These are phyloP conservation scores for Epichloe glyceriae DNA, from an alignment of 2,329 filamentous ascomycete species.

Conservation along the genomic window DNA sequence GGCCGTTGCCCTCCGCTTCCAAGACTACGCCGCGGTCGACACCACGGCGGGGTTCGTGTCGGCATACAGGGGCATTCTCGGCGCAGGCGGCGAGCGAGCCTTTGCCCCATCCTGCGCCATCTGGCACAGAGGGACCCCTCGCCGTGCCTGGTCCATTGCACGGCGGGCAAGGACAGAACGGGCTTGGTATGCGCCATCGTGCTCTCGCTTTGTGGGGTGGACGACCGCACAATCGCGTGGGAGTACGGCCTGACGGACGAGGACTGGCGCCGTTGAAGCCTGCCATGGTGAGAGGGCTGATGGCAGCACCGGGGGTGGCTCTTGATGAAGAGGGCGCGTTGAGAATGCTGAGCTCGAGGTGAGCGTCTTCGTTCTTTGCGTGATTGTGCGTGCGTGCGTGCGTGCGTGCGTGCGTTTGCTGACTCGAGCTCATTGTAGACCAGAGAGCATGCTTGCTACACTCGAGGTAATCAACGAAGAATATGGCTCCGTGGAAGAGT, in stretches of 20 bases:
- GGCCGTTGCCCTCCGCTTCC: slow-evolving; percentile 45
- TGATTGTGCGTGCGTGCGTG: too few species aligned
- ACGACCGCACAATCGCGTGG: slow-evolving; percentile 42
- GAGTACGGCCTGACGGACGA: slow-evolving; percentile 58
- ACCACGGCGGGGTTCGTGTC: slow-evolving; percentile 45
- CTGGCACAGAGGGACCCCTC: slow-evolving; percentile 29
- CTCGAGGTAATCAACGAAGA: slow-evolving; percentile 41
- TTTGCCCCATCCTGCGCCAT: slow-evolving; percentile 44
- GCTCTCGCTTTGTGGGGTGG: slow-evolving; percentile 49
- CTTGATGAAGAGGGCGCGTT: slow-evolving; percentile 31
- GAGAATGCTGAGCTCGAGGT: slow-evolving; percentile 32
- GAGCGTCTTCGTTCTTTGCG: slow-evolving; percentile 8
- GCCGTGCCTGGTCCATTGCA: slow-evolving; percentile 58
- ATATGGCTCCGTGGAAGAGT: slow-evolving; percentile 52
- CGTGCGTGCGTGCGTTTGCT: too few species aligned
- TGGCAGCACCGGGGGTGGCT: slow-evolving; percentile 35
- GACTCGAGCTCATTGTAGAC: slow-evolving; percentile 11
- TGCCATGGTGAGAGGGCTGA: slow-evolving; percentile 35
- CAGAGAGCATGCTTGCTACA: slow-evolving; percentile 35
- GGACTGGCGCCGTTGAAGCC: slow-evolving; percentile 40
- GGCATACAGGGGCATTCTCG: slow-evolving; percentile 51
- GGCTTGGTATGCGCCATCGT: slow-evolving; percentile 57
- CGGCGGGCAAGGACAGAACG: slow-evolving; percentile 66
- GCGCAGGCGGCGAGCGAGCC: slow-evolving; percentile 29
- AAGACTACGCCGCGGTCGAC: slow-evolving; percentile 40